Percentiles rank a stretch among this genome's conserved stretches.
These are phyloP conservation scores for Triangularia setosa DNA, from an alignment of 2,329 filamentous ascomycete species.

Conservation along the genomic window DNA sequence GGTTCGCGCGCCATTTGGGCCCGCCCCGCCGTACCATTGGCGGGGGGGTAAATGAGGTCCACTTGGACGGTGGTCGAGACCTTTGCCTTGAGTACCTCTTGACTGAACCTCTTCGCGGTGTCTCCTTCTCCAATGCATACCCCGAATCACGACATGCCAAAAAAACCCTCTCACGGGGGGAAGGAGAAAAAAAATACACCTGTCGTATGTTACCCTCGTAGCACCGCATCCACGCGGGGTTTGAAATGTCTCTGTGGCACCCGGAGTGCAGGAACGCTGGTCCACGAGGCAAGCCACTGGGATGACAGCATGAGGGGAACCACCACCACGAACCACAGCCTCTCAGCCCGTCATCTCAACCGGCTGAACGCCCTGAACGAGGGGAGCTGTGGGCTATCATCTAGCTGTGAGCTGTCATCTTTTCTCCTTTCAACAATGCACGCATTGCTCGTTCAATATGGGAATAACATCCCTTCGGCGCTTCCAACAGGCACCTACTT, in stretches of 20 bases:
- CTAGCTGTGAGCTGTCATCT: background rate
- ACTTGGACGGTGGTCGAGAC: background rate
- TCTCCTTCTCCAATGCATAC: background rate
- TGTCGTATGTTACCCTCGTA: background rate
- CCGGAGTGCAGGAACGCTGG: background rate
- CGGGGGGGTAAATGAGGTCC: background rate
- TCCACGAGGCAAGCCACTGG: background rate
- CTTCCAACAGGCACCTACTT: background rate
- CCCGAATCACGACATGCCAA: background rate
- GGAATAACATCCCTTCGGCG: no score
- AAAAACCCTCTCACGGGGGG: background rate
- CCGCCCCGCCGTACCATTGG: background rate
- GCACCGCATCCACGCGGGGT: background rate
- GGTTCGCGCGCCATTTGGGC: slow-evolving; percentile 1
- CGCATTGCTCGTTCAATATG: no score
- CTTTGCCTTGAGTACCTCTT: background rate
- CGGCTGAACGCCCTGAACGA: background rate
- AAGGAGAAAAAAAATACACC: no score
- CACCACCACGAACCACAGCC: background rate
- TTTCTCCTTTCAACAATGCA: background rate
- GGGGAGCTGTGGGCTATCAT: background rate
- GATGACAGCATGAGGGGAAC: background rate
- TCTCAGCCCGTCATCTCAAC: background rate
- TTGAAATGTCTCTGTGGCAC: background rate
- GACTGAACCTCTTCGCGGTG: background rate